Evolutionary conservation across 495 filamentous ascomycete species (phyloP).

Genomic region (Hypoxylon perforatum): DNA sequence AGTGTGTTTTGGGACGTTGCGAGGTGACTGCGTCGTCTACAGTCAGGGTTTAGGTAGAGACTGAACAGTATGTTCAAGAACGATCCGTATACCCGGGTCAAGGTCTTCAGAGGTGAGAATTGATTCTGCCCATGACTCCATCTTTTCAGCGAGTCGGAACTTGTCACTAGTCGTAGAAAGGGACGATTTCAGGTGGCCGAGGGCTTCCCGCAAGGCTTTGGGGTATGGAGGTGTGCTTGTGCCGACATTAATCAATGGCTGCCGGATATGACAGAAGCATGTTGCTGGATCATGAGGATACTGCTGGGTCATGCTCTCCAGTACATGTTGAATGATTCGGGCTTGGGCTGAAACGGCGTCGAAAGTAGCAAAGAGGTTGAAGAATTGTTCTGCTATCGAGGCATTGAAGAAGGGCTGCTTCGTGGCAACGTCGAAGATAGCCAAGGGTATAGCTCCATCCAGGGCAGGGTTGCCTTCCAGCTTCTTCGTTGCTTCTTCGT

Average conservation of each 20-base stretch:
- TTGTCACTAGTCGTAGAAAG: conserved; percentile 55
- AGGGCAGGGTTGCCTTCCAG: conserved; percentile 83
- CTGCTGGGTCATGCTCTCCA: conserved; percentile 68
- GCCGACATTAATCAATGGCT: conserved; percentile 74
- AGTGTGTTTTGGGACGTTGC: not conserved
- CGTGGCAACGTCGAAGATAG: conserved; percentile 89
- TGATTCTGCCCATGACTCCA: conserved; percentile 68
- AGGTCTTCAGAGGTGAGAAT: conserved; percentile 67
- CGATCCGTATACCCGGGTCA: conserved; percentile 74
- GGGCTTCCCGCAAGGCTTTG: conserved; percentile 69
- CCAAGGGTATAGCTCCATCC: conserved; percentile 88
- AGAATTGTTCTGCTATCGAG: conserved; percentile 77
- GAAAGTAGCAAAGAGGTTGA: conserved; percentile 79
- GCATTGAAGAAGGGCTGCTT: conserved; percentile 76
- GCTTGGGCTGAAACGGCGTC: conserved; percentile 67
- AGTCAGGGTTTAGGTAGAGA: conserved; percentile 43
- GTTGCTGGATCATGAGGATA: conserved; percentile 69
- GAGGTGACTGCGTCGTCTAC: not conserved
- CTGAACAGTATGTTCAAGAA: conserved; percentile 66
- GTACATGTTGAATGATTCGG: conserved; percentile 80
- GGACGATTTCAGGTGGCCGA: conserved; percentile 67
- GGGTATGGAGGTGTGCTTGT: conserved; percentile 77
- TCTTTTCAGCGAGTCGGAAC: conserved; percentile 62
- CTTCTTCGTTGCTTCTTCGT: conserved; percentile 66
- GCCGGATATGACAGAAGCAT: conserved; percentile 74